Percentiles rank a stretch among this genome's conserved stretches.
phyloP scores from a whole-genome alignment of 768 basidiomycete species.

The Mycena belliarum region DNA sequence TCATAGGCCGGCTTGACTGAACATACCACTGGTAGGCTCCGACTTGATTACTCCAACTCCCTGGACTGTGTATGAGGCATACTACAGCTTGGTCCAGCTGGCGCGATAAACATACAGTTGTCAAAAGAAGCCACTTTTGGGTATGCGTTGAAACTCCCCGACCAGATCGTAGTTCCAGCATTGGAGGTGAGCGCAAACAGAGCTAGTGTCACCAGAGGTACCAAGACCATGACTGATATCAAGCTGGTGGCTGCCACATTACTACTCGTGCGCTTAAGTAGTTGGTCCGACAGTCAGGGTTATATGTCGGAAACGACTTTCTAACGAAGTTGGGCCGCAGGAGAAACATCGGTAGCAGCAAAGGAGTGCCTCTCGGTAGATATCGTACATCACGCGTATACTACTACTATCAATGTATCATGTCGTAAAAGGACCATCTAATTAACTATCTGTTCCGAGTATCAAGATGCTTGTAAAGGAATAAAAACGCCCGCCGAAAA shows the following conservation, averaged over 20 bases:
- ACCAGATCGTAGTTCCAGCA: constrained; percentile 54
- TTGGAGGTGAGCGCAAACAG: constrained; percentile 34
- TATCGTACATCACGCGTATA: constrained; percentile 26
- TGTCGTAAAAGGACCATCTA: constrained; percentile 19
- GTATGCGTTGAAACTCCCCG: constrained; percentile 54
- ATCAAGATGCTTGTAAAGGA: constrained; percentile 32
- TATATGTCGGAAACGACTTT: constrained; percentile 35
- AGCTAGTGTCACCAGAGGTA: constrained; percentile 36
- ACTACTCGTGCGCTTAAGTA: not conserved
- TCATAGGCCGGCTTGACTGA: no score
- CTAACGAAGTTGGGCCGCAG: constrained; percentile 28
- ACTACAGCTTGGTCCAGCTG: not conserved
- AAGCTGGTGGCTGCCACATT: not conserved
- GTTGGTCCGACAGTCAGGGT: constrained; percentile 14
- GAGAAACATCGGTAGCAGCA: constrained; percentile 38
- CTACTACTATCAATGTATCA: no score
- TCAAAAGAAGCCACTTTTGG: constrained; percentile 50
- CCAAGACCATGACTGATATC: constrained; percentile 26
- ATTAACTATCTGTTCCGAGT: constrained; percentile 41
- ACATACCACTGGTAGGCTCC: constrained; percentile 55
- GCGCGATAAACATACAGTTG: constrained; percentile 39
- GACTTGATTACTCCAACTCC: constrained; percentile 28
- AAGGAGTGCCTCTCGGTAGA: constrained; percentile 27
- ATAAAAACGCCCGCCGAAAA: constrained; percentile 16
- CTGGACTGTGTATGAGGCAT: not conserved